Conservation (phyloP, 331 rosid genomes). For the Prunus yedoensis region DNA sequence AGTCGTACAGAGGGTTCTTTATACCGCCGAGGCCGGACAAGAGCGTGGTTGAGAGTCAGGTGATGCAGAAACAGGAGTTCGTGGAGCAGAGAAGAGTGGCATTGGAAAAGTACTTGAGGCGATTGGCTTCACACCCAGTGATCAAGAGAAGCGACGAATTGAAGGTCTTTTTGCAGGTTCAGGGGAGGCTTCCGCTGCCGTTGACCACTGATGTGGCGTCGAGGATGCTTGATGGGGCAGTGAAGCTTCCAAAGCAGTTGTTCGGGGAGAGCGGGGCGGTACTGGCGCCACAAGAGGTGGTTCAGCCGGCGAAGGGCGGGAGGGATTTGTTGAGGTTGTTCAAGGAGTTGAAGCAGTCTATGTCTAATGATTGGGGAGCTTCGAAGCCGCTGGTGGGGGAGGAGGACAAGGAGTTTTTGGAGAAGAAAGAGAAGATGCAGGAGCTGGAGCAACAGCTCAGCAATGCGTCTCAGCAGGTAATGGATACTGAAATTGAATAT, state of each 20-base stretch:
- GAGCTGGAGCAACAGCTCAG: slow-evolving; percentile 74
- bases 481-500: not conserved
- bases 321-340: slow-evolving; percentile 88
- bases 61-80: slow-evolving; percentile 98
- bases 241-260: slow-evolving; percentile 79
- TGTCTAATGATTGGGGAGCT: slow-evolving; percentile 87
- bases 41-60: slow-evolving; percentile 95
- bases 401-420: slow-evolving; percentile 82
- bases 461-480: slow-evolving; percentile 72
- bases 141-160: slow-evolving; percentile 79
- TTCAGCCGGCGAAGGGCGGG: slow-evolving; percentile 91
- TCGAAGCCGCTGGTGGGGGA: slow-evolving; percentile 62
- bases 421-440: slow-evolving; percentile 54
- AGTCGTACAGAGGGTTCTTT: slow-evolving; percentile 82
- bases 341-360: slow-evolving; percentile 82
- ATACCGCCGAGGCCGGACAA: slow-evolving; percentile 96
- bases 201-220: slow-evolving; percentile 65
- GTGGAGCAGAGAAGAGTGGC: slow-evolving; percentile 97
- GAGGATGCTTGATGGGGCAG: slow-evolving; percentile 83
- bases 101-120: slow-evolving; percentile 79
- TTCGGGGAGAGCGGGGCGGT: slow-evolving; percentile 51
- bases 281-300: slow-evolving; percentile 71
- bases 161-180: slow-evolving; percentile 77
- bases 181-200: slow-evolving; percentile 70
- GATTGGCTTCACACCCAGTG: slow-evolving; percentile 76